Conservation (phyloP, 257 asterid species). For the Osmanthus fragrans region DNA sequence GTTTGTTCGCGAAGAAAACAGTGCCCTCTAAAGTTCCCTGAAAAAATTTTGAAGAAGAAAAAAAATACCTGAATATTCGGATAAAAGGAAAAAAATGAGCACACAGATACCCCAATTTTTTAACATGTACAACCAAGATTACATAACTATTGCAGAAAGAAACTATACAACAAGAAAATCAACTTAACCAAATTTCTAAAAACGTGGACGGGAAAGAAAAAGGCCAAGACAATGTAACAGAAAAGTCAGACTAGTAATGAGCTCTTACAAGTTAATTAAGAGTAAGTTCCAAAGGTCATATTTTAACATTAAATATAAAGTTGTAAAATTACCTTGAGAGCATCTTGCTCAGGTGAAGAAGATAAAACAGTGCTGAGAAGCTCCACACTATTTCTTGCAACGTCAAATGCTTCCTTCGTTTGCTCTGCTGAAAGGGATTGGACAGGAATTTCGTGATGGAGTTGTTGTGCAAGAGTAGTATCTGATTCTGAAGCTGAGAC, state of each 20-base stretch:
- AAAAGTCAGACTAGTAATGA: not conserved
- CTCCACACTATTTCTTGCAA: slow-evolving; percentile 94
- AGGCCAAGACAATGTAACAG: not conserved
- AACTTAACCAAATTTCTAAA: slow-evolving; percentile 2
- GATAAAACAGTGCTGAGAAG: slow-evolving; percentile 88
- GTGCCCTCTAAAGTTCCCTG: not conserved
- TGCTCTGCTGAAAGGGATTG: slow-evolving; percentile 77
- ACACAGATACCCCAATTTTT: slow-evolving; percentile 4
- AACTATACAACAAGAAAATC: not conserved
- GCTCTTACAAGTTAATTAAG: slow-evolving; percentile 3
- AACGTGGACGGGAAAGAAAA: not conserved
- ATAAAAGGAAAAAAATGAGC: not conserved
- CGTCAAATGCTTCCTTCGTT: slow-evolving; percentile 91
- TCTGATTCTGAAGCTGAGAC: slow-evolving; percentile 54
- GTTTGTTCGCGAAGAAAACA: not conserved
- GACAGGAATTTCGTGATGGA: slow-evolving; percentile 57
- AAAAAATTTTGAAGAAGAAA: not conserved
- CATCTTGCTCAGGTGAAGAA: slow-evolving; percentile 96
- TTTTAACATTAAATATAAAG: slow-evolving; percentile 2
- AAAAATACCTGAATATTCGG: not conserved
- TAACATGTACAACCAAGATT: not conserved
- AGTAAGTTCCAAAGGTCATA: not conserved
- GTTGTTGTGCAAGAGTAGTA: slow-evolving; percentile 51
- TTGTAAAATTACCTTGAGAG: slow-evolving; percentile 61
- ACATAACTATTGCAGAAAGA: not conserved